Conservation (phyloP, 805 yeast genomes). For the Candida germanica region DNA sequence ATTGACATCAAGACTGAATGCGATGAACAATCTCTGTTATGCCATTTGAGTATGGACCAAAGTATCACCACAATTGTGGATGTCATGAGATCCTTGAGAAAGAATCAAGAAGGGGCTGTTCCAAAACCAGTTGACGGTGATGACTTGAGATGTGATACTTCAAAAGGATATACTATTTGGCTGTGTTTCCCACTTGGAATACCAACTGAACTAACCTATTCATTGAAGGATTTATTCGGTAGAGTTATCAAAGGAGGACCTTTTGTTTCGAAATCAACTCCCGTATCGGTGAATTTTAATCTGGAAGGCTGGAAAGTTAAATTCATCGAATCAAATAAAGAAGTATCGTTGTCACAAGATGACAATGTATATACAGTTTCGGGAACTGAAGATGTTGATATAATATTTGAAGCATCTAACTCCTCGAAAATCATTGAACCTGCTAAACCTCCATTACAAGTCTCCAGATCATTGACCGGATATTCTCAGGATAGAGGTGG, state of each 20-base stretch:
- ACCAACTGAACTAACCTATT: conserved; percentile 44
- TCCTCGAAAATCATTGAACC: conserved; percentile 39
- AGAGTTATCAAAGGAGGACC: conserved; percentile 62
- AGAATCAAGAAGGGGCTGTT: conserved; percentile 58
- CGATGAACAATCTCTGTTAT: conserved; percentile 26
- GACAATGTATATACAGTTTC: conserved; percentile 18
- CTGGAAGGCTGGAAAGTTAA: conserved; percentile 47
- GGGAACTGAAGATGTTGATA: conserved; percentile 33
- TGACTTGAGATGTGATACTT: conserved; percentile 67
- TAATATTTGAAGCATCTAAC: conserved; percentile 40
- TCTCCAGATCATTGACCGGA: conserved; percentile 86
- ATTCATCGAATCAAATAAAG: conserved; percentile 12
- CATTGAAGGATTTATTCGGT: conserved; percentile 68
- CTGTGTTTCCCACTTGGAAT: conserved; percentile 79
- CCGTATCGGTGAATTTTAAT: conserved; percentile 42
- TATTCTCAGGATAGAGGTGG: conserved; percentile 92
- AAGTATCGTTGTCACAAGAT: conserved; percentile 7
- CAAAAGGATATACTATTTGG: conserved; percentile 56
- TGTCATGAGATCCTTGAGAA: conserved; percentile 62
- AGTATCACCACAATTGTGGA: conserved; percentile 71
- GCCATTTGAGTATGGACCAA: conserved; percentile 58
- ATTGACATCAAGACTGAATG: conserved; percentile 70
- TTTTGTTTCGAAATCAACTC: conserved; percentile 37
- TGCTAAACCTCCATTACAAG: conserved; percentile 55
- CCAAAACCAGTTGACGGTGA: conserved; percentile 77